Evolutionary conservation across 2,329 filamentous ascomycete species (phyloP), one percentile per base, ranked within the genome.

Genomic region (Pestalotiopsis sp.): DNA sequence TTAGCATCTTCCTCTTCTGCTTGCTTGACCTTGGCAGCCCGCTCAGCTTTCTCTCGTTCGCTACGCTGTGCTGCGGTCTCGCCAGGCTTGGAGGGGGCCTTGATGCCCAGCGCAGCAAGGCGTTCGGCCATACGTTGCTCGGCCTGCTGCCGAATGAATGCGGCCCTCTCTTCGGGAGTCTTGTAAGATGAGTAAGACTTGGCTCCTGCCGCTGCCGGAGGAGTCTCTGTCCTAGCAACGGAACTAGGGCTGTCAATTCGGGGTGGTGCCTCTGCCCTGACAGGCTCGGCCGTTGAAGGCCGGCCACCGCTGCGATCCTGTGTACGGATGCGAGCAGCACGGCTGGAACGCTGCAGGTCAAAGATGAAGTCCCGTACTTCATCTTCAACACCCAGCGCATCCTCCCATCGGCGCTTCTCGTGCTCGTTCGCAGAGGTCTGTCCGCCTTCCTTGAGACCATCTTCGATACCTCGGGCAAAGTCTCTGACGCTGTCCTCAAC

Each of bases 301-400:
- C 81, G 78, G 40, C 83, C 84, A 4, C 84, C 80, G 23, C 82
- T 80, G 31, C 84, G 84, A 70, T 90, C 91, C 77, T 87, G 89
- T 63, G 84, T 82, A 69, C 88, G 85, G 68, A 97, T 82, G 69
- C 91, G 91, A 66, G 93, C 86, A 72, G 93, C 87, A 72, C 94
- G 90, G 79, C 94, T 97, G 71, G 91, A 93, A 70, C 95, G 90
- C 79, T 98, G 95, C 66, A 99, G 84, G 74, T 98, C 96, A 78
- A 96, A 98, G 78, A 99, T 99, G 80, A 99, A 98, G 77, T 99
- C 96, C 76, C 94, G 93, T 70, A 98, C 92, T 76, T 97, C 94
- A 76, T 99, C 95, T 78, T 99, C 96, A 36, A 99, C 96, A 36
- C 96, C 96, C 49, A 99, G 86, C 11, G 90, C 96, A 80, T 99